These are phyloP conservation scores for Stygiomarasmius scandens DNA, from an alignment of 1,284 basidiomycete species.

Conservation along the genomic window DNA sequence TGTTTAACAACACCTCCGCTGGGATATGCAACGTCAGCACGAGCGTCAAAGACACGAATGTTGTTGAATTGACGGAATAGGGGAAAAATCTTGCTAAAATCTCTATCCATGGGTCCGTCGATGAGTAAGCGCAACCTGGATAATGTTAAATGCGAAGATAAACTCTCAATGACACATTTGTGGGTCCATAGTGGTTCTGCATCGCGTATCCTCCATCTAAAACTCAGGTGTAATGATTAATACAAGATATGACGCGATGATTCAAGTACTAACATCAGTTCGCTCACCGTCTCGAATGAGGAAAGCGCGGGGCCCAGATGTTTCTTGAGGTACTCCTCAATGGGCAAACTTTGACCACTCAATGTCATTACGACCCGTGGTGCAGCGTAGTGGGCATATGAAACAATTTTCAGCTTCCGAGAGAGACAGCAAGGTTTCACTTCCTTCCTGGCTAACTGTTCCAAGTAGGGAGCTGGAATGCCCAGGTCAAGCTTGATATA, in stretches of 20 bases:
- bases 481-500: not conserved
- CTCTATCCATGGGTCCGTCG: not conserved
- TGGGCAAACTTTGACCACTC: not conserved
- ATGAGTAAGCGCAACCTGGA: not conserved
- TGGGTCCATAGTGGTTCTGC: not conserved
- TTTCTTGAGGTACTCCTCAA: not conserved
- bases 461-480: not conserved
- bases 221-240: too few species aligned
- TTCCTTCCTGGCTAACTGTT: not conserved
- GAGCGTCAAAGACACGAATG: not conserved
- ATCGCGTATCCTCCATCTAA: not conserved
- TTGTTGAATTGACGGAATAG: not conserved
- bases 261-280: not conserved
- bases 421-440: not conserved
- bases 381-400: not conserved
- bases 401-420: not conserved
- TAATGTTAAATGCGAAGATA: not conserved
- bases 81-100: not conserved
- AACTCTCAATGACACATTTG: not conserved
- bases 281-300: not conserved
- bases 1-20: not conserved
- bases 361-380: not conserved
- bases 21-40: not conserved
- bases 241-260: too few species aligned
- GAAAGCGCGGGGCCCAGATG: not conserved